Percentiles rank a stretch among this genome's conserved stretches.
These are phyloP conservation scores for Tulasnella sp. DNA, from an alignment of 768 basidiomycete species.

Conservation along the genomic window DNA sequence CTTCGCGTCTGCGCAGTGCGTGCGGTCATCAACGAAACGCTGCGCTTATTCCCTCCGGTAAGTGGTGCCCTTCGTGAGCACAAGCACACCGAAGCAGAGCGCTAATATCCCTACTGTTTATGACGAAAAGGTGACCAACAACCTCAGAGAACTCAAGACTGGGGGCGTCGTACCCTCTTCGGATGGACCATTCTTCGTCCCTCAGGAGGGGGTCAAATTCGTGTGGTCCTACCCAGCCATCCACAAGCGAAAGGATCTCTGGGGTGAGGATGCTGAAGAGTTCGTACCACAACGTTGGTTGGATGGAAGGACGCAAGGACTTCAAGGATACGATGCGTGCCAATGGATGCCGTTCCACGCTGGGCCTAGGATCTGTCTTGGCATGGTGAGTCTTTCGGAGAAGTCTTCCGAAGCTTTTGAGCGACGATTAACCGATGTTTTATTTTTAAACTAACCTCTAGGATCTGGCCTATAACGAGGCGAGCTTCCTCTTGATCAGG, in stretches of 20 bases:
- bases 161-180: neutral
- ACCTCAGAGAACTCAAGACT: slow-evolving; percentile 17
- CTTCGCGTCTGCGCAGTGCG: slow-evolving; percentile 21
- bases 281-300: slow-evolving; percentile 30
- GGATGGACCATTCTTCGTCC: slow-evolving; percentile 13
- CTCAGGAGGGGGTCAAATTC: neutral
- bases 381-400: neutral
- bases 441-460: neutral
- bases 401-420: no score
- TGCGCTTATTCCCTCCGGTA: slow-evolving; percentile 30
- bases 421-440: neutral
- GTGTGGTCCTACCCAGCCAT: slow-evolving; percentile 15
- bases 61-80: neutral
- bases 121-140: neutral
- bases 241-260: slow-evolving; percentile 24
- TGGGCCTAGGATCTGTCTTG: slow-evolving; percentile 14
- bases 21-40: slow-evolving; percentile 27
- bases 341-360: slow-evolving; percentile 11
- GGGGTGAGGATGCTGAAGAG: slow-evolving; percentile 28
- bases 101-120: neutral
- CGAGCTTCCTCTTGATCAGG: slow-evolving; percentile 17
- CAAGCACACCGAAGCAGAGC: neutral
- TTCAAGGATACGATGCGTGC: neutral
- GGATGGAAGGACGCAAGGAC: neutral
- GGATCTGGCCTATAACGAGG: slow-evolving; percentile 19